Conservation (phyloP, 805 yeast species). For the Citeromyces nyonsensis region DNA sequence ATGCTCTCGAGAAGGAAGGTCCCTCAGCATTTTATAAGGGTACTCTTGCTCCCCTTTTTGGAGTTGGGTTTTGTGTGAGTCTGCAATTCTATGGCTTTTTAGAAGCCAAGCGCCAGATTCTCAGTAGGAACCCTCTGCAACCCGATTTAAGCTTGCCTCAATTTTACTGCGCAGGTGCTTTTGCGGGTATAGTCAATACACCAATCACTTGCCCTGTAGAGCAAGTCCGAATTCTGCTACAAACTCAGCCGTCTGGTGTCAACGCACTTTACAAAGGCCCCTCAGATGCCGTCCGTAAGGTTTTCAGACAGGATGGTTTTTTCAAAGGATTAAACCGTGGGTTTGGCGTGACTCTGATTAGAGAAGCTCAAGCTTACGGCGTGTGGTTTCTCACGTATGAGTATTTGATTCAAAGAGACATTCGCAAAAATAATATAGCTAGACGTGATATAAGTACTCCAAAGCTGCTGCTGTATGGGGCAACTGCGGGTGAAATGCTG, state of each 20-base stretch:
- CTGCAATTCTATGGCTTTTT: conserved; percentile 74
- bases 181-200: conserved; percentile 51
- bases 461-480: conserved; percentile 42
- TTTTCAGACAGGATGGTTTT: conserved; percentile 23
- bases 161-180: conserved; percentile 45
- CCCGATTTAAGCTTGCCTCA: conserved; percentile 30
- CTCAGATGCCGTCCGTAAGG: conserved; percentile 23
- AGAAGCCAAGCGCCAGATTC: conserved; percentile 46
- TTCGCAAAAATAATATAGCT: conserved; percentile 15
- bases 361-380: conserved; percentile 65
- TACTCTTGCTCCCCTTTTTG: conserved; percentile 81
- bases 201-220: conserved; percentile 53
- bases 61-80: conserved; percentile 96
- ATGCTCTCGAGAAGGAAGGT: conserved; percentile 52
- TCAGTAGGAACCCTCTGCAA: conserved; percentile 11
- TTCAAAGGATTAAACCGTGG: conserved; percentile 39
- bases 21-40: conserved; percentile 83
- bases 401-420: conserved; percentile 25
- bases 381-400: conserved; percentile 62
- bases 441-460: conserved; percentile 37
- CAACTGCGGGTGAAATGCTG: conserved; percentile 68
- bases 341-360: conserved; percentile 28
- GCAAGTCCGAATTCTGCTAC: conserved; percentile 47
- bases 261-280: conserved; percentile 21
- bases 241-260: conserved; percentile 26